Evolutionary conservation across 345 rosid species (phyloP).

Genomic region (Boechera divaricarpa): DNA sequence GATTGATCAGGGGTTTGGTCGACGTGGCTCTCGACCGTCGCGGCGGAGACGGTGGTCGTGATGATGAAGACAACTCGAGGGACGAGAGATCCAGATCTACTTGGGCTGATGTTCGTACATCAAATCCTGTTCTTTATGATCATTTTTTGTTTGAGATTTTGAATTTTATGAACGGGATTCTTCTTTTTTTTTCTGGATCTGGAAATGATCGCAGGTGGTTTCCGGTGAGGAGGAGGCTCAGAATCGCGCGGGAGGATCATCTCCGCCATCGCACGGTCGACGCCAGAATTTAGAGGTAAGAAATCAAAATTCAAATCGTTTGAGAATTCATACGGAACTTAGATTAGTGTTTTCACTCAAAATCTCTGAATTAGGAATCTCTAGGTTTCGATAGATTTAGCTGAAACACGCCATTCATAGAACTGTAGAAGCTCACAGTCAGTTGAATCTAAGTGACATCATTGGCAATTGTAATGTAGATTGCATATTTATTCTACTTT

Average conservation of each 20-base stretch:
- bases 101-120: slow-evolving; percentile 67
- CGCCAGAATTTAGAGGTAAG: slow-evolving; percentile 41
- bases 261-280: slow-evolving; percentile 4
- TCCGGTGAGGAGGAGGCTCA: slow-evolving; percentile 57
- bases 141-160: background rate
- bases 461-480: slow-evolving; percentile 10
- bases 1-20: slow-evolving; percentile 68
- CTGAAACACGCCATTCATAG: background rate
- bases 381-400: slow-evolving; percentile 9
- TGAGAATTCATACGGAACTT: background rate
- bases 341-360: background rate
- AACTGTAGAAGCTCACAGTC: background rate
- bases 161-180: background rate
- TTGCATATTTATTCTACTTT: background rate
- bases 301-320: background rate
- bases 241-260: slow-evolving; percentile 35
- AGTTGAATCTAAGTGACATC: background rate
- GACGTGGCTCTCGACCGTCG: slow-evolving; percentile 58
- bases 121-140: background rate
- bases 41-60: slow-evolving; percentile 1
- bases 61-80: slow-evolving; percentile 42
- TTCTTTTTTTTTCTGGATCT: slow-evolving; percentile 10
- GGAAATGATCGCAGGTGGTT: slow-evolving; percentile 62
- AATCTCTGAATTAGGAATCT: background rate
- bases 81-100: slow-evolving; percentile 73